Evolutionary conservation across 768 basidiomycete species (phyloP), one percentile per base, ranked within the genome.

Genomic region (Daedalea quercina): DNA sequence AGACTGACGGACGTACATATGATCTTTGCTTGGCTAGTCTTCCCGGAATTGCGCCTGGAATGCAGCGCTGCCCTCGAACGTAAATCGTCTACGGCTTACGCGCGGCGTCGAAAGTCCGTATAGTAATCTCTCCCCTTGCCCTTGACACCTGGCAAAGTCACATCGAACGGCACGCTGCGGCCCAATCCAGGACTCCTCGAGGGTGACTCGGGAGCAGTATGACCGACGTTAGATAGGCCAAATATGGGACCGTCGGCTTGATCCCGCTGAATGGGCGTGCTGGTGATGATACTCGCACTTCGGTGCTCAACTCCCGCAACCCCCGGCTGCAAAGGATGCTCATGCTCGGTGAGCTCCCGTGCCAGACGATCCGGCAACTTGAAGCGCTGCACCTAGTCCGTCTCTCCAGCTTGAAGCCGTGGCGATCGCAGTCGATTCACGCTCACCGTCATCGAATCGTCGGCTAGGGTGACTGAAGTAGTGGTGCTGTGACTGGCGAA

Each of bases 401-500:
- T n/a, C n/a, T n/a, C n/a, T n/a, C n/a, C n/a, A n/a, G n/a, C 13
- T 11, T 28, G 28, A 31, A 11, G 28, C 28, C 11, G 6, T 31
- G 28, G n/a, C n/a, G n/a, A n/a, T n/a, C n/a, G n/a, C n/a, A n/a
- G 11, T 31, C 11, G 28, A 11, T 11, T 31, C n/a, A 11, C 28
- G 28, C 28, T 31, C 28, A 11, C 6, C 28, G 11, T 4, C 4
- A 11, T 6, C 28, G 28, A 31, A 4, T 31, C 28, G 17, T 4
- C 52, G 52, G 9, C 41, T 23, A 3, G 49, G 44, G 19, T 58
- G 60, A 34, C 60, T 60, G 44, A 60, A 60, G 13, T 51, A 44
- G 45, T 60, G 56, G 23, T 57, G 56, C 25, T 44, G 41, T n/a
- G 17, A 19, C 25, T 45, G 40, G 25, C 15, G 6, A 4, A 31